phyloP scores from a whole-genome alignment of 495 filamentous ascomycete genomes.

The Diplogelasinospora grovesii region DNA sequence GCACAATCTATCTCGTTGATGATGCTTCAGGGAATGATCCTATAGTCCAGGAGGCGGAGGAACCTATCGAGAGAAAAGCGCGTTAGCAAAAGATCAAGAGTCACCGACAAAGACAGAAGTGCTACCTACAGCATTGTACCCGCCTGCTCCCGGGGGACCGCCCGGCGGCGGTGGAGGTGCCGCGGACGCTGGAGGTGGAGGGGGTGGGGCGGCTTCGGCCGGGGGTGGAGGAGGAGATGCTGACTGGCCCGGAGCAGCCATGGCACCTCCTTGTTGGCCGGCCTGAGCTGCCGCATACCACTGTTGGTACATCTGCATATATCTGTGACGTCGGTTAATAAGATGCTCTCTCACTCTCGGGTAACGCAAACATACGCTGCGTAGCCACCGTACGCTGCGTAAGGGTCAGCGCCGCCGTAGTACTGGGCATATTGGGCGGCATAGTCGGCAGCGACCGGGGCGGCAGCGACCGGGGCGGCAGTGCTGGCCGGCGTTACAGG shows the following conservation, averaged over 20 bases:
- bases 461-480: constrained; percentile 29
- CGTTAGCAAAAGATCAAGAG: constrained; percentile 10
- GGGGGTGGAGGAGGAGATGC: constrained; percentile 56
- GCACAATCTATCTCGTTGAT: no score
- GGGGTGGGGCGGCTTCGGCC: constrained; percentile 57
- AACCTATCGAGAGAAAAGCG: constrained; percentile 34
- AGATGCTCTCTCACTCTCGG: no score
- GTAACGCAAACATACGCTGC: constrained; percentile 44
- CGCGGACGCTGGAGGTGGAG: constrained; percentile 46
- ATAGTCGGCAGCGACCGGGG: constrained; percentile 49
- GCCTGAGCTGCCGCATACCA: constrained; percentile 50
- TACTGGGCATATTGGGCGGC: constrained; percentile 82
- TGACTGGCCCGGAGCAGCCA: constrained; percentile 35
- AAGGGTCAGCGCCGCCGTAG: constrained; percentile 70
- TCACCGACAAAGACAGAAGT: background rate
- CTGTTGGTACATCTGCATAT: constrained; percentile 66
- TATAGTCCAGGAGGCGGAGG: constrained; percentile 52
- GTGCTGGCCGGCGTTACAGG: constrained; percentile 27
- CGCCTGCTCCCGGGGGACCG: constrained; percentile 46
- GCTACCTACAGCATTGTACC: constrained; percentile 62
- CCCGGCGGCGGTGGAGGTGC: constrained; percentile 58
- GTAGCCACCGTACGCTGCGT: constrained; percentile 88
- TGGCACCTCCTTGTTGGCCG: constrained; percentile 38
- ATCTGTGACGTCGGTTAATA: constrained; percentile 35
- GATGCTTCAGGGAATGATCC: no score